A percentile compares a stretch with the other conserved stretches of the same genome.
These are phyloP conservation scores for Blastocystis hominis DNA, from an alignment of 352 stramenopile genomes.

Conservation along the genomic window DNA sequence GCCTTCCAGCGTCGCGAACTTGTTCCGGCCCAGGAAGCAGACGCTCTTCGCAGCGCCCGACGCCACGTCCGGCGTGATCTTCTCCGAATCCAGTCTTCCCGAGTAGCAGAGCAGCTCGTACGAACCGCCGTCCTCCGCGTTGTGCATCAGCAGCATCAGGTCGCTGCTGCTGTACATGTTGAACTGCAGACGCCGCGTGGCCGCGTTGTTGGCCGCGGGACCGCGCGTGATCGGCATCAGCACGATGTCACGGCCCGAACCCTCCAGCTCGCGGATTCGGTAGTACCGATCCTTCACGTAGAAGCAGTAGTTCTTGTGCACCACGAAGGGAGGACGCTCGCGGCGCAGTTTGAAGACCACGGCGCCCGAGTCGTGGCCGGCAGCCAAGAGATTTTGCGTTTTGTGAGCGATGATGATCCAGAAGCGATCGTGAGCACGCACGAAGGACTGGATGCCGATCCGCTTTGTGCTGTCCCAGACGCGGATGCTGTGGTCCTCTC, in stretches of 20 bases:
- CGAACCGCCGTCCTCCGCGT: slow-evolving; percentile 84
- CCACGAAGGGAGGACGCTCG: slow-evolving; percentile 84
- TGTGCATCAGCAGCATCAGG: slow-evolving; percentile 84
- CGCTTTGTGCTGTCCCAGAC: slow-evolving; percentile 97
- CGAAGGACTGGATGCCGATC: slow-evolving; percentile 94
- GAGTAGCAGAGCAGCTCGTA: slow-evolving; percentile 94
- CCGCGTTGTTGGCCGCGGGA: slow-evolving; percentile 73
- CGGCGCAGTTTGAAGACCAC: slow-evolving; percentile 98
- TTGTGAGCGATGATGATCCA: slow-evolving; percentile 91
- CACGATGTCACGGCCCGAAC: slow-evolving; percentile 68
- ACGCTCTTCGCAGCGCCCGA: slow-evolving; percentile 83
- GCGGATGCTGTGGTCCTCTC: slow-evolving; percentile 93
- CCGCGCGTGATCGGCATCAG: slow-evolving; percentile 51
- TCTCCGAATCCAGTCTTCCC: slow-evolving; percentile 66
- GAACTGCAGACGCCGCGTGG: slow-evolving; percentile 83
- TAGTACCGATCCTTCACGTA: slow-evolving; percentile 83
- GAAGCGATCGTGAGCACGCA: slow-evolving; percentile 94
- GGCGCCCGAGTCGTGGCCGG: slow-evolving; percentile 97
- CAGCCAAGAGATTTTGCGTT: slow-evolving; percentile 90
- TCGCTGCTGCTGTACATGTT: slow-evolving; percentile 87
- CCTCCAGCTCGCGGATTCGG: slow-evolving; percentile 60
- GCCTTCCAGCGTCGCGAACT: slow-evolving; percentile 88
- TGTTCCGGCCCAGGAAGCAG: slow-evolving; percentile 90
- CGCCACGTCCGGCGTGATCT: slow-evolving; percentile 80
- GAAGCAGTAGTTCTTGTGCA: slow-evolving; percentile 73